Percentiles rank a stretch among this genome's conserved stretches.
Evolutionary conservation across 2,329 filamentous ascomycete genomes (phyloP).

Genomic region (Ophiostoma quercus): DNA sequence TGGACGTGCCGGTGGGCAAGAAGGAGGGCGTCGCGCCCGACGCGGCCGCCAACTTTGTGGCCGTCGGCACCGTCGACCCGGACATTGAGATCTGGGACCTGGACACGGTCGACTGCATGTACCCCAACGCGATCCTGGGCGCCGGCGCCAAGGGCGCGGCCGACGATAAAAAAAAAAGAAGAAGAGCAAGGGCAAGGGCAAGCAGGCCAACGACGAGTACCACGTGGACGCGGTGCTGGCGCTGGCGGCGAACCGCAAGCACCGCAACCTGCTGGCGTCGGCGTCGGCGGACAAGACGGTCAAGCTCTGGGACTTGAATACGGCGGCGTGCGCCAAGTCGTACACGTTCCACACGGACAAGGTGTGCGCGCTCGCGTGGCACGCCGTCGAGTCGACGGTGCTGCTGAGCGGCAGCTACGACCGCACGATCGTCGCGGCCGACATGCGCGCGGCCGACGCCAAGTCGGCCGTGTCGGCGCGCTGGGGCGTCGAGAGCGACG

Average conservation of each 20-base stretch:
- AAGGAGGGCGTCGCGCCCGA: constrained; percentile 48
- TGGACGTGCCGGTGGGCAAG: constrained; percentile 84
- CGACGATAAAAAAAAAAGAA: constrained; percentile 61
- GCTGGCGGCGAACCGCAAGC: constrained; percentile 84
- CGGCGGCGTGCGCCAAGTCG: constrained; percentile 86
- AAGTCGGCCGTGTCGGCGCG: constrained; percentile 60
- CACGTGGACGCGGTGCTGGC: constrained; percentile 92
- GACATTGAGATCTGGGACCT: constrained; percentile 99
- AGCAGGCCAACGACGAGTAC: constrained; percentile 83
- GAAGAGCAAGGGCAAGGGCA: constrained; percentile 86
- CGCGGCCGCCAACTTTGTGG: constrained; percentile 80
- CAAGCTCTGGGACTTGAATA: constrained; percentile 96
- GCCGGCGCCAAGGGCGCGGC: constrained; percentile 48
- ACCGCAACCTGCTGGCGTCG: constrained; percentile 90
- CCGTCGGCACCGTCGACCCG: constrained; percentile 93
- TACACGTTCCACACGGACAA: constrained; percentile 97
- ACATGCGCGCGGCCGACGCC: constrained; percentile 82
- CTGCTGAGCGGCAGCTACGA: constrained; percentile 93
- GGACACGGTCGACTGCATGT: constrained; percentile 95
- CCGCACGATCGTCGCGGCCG: constrained; percentile 84
- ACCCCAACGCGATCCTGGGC: constrained; percentile 91
- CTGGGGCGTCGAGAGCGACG: constrained; percentile 93
- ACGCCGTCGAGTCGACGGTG: constrained; percentile 78
- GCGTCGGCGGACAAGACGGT: constrained; percentile 95
- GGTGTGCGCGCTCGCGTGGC: constrained; percentile 93